Evolutionary conservation across 768 basidiomycete genomes (phyloP).

Genomic region (Kwoniella mangroviensis): DNA sequence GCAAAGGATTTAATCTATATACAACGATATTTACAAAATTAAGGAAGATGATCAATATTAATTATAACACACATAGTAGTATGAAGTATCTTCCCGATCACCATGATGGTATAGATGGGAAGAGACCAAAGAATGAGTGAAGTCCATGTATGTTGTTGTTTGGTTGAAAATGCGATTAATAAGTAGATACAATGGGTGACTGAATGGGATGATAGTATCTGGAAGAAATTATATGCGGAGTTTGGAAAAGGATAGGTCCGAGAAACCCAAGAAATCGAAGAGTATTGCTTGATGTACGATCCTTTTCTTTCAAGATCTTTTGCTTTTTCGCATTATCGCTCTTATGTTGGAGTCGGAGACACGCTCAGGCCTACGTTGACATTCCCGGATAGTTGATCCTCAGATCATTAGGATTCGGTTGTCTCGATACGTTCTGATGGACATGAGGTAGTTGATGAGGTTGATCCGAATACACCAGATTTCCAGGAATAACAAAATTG

Average conservation of each 20-base stretch:
- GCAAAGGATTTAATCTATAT: not conserved
- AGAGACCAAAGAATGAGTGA: not conserved
- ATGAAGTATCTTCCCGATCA: not conserved
- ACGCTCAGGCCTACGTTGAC: not conserved
- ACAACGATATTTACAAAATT: not conserved
- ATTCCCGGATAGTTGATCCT: constrained; percentile 39
- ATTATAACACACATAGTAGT: not conserved
- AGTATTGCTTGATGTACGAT: not conserved
- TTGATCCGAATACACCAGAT: constrained; percentile 21
- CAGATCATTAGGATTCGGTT: constrained; percentile 47
- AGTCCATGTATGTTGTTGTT: not conserved
- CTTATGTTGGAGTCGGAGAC: too few relatives aligned
- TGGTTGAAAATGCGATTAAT: not conserved
- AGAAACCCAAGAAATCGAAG: too few relatives aligned
- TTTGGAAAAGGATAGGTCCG: not conserved
- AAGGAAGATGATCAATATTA: not conserved
- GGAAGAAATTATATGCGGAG: not conserved
- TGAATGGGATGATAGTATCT: not conserved
- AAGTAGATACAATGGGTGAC: not conserved
- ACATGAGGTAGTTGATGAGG: constrained; percentile 45
- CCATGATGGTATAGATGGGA: not conserved
- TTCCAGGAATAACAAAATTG: constrained; percentile 17
- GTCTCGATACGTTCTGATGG: constrained; percentile 32
- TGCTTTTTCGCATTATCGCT: too few relatives aligned
- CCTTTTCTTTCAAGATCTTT: not conserved